Evolutionary conservation across 495 filamentous ascomycete species (phyloP).

Genomic region (Paragyromitra xinjiangensis): DNA sequence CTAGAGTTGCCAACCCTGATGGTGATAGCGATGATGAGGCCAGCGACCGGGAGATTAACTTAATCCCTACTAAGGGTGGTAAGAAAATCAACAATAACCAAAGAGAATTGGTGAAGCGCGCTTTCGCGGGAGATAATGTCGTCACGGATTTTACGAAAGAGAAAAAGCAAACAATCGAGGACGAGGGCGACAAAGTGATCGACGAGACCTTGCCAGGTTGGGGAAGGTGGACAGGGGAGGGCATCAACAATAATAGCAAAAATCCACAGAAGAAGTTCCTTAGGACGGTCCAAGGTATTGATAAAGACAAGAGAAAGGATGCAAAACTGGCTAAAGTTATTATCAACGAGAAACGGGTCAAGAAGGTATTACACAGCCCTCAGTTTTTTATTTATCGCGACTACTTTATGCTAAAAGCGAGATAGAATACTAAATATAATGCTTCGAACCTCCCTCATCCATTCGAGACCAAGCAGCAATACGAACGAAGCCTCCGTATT

Average conservation of each 20-base stretch:
- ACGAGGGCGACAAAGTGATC: conserved; percentile 84
- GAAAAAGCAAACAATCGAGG: conserved; percentile 74
- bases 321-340: conserved; percentile 82
- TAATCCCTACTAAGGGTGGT: conserved; percentile 46
- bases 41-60: conserved; percentile 42
- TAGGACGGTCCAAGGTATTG: conserved; percentile 78
- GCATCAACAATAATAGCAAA: conserved; percentile 72
- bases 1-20: conserved; percentile 52
- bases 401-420: conserved; percentile 55
- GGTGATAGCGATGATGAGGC: conserved; percentile 64
- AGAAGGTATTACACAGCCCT: conserved; percentile 72
- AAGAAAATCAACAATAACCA: conserved; percentile 65
- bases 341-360: conserved; percentile 88
- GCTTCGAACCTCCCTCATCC: conserved; percentile 82
- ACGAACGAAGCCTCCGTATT: conserved; percentile 85
- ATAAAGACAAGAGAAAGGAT: conserved; percentile 79
- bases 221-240: conserved; percentile 88
- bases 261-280: conserved; percentile 66
- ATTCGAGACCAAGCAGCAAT: conserved; percentile 86
- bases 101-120: conserved; percentile 80
- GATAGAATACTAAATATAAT: conserved; percentile 84
- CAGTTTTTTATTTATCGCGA: neutral
- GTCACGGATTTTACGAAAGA: conserved; percentile 81
- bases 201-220: conserved; percentile 90
- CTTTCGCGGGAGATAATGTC: conserved; percentile 92